These are phyloP conservation scores for Boletus vinaceobasis DNA, from an alignment of 768 basidiomycete species.

Conservation along the genomic window DNA sequence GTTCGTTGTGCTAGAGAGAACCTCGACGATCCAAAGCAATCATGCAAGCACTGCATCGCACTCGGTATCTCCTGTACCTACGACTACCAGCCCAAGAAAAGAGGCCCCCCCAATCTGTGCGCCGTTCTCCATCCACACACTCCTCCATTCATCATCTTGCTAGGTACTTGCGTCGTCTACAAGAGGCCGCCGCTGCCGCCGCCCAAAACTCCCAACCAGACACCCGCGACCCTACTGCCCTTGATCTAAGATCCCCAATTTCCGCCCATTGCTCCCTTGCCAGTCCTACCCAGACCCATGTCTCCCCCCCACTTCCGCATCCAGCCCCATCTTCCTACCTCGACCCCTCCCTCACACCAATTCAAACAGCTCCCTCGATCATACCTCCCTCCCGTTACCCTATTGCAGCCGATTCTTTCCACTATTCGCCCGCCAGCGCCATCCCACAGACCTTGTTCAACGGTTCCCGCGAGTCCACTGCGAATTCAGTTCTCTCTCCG, in stretches of 20 bases:
- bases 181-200: slow-evolving; percentile 66
- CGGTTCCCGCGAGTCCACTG: slow-evolving; percentile 35
- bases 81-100: slow-evolving; percentile 90
- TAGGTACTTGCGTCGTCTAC: slow-evolving; percentile 76
- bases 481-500: slow-evolving; percentile 33
- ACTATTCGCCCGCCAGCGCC: slow-evolving; percentile 42
- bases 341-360: slow-evolving; percentile 46
- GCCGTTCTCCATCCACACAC: slow-evolving; percentile 18
- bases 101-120: slow-evolving; percentile 90
- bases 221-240: slow-evolving; percentile 33
- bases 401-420: slow-evolving; percentile 66
- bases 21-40: slow-evolving; percentile 68
- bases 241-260: slow-evolving; percentile 45
- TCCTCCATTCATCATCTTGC: neutral
- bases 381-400: slow-evolving; percentile 68
- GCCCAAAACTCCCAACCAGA: slow-evolving; percentile 33
- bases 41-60: slow-evolving; percentile 84
- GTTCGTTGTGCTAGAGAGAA: slow-evolving; percentile 82
- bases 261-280: slow-evolving; percentile 36
- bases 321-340: slow-evolving; percentile 39
- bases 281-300: slow-evolving; percentile 46
- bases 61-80: slow-evolving; percentile 85
- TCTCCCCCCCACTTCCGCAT: slow-evolving; percentile 41
- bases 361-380: slow-evolving; percentile 36
- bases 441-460: slow-evolving; percentile 37